phyloP scores from a whole-genome alignment of 768 basidiomycete genomes.

The Lactarius tabidus region DNA sequence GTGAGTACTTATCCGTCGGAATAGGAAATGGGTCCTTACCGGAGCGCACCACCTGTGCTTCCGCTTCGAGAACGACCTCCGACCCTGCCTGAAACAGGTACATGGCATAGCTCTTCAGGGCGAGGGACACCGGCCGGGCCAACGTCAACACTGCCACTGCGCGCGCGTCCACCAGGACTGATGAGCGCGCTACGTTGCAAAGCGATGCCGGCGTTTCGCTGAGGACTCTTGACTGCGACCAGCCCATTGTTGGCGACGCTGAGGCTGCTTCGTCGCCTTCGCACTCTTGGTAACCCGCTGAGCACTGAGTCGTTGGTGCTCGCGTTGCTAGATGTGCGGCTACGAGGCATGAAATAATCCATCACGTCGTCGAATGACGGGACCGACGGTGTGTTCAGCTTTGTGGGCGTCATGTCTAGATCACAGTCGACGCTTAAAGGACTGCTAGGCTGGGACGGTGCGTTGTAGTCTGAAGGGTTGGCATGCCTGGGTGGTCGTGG shows the following conservation, averaged over 20 bases:
- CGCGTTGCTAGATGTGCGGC: slow-evolving; percentile 27
- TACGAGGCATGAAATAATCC: slow-evolving; percentile 32
- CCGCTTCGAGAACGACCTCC: slow-evolving; percentile 20
- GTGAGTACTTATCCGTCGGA: background rate
- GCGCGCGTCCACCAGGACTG: slow-evolving; percentile 27
- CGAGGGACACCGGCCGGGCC: background rate
- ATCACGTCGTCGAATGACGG: slow-evolving; percentile 30
- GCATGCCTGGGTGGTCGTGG: slow-evolving; percentile 26
- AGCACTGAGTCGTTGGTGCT: slow-evolving; percentile 24
- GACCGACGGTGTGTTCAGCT: slow-evolving; percentile 24
- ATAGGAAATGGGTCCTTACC: slow-evolving; percentile 12
- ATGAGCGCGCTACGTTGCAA: slow-evolving; percentile 46
- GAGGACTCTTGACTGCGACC: slow-evolving; percentile 53
- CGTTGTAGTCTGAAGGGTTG: slow-evolving; percentile 27
- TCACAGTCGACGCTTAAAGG: slow-evolving; percentile 35
- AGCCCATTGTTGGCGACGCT: slow-evolving; percentile 53
- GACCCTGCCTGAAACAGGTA: background rate
- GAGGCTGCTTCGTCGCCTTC: slow-evolving; percentile 61
- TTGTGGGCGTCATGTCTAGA: slow-evolving; percentile 38
- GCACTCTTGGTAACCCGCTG: slow-evolving; percentile 39
- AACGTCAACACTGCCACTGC: slow-evolving; percentile 20
- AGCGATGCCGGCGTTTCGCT: slow-evolving; percentile 48
- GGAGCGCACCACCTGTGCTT: slow-evolving; percentile 14
- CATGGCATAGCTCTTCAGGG: background rate
- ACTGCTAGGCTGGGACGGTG: slow-evolving; percentile 28